A percentile compares a stretch with the other conserved stretches of the same genome.
These are phyloP conservation scores for Lentithecium fluviatile DNA, from an alignment of 495 filamentous ascomycete species.

Conservation along the genomic window DNA sequence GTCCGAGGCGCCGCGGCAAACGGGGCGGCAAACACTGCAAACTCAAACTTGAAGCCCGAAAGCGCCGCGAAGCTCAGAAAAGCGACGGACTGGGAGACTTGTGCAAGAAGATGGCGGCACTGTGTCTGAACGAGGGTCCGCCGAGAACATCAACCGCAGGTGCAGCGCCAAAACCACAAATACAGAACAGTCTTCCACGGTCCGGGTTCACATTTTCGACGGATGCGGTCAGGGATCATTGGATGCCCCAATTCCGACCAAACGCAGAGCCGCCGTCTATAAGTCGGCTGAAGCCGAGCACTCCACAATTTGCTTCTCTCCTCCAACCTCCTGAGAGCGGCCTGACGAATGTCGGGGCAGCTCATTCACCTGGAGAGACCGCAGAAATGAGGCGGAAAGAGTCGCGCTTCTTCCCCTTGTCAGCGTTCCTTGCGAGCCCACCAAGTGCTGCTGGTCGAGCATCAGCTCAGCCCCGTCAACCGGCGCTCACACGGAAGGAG, in stretches of 20 bases:
- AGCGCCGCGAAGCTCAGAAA: not conserved
- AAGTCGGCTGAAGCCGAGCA: not conserved
- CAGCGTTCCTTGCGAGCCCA: constrained; percentile 13
- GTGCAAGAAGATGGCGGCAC: constrained; percentile 2
- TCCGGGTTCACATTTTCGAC: not conserved
- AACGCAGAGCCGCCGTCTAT: not conserved
- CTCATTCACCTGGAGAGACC: constrained; percentile 11
- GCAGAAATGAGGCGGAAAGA: constrained; percentile 28
- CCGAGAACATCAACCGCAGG: not conserved
- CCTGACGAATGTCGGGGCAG: not conserved
- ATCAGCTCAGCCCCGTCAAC: not conserved
- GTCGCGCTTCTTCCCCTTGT: constrained; percentile 37
- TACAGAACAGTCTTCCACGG: not conserved
- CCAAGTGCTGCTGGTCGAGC: constrained; percentile 18
- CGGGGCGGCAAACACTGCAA: constrained; percentile 16
- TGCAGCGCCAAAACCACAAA: no score
- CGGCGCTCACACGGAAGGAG: not conserved
- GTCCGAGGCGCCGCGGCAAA: constrained; percentile 23
- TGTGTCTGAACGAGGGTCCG: not conserved
- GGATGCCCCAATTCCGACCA: constrained; percentile 17
- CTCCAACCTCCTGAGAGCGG: constrained; percentile 5
- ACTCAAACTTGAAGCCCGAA: not conserved
- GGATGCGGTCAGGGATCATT: constrained; percentile 11
- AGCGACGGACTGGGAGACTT: constrained; percentile 5
- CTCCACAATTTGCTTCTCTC: not conserved